Base-by-base conservation (phyloP, 768 basidiomycete genomes). In the Boletus bicolor region DNA sequence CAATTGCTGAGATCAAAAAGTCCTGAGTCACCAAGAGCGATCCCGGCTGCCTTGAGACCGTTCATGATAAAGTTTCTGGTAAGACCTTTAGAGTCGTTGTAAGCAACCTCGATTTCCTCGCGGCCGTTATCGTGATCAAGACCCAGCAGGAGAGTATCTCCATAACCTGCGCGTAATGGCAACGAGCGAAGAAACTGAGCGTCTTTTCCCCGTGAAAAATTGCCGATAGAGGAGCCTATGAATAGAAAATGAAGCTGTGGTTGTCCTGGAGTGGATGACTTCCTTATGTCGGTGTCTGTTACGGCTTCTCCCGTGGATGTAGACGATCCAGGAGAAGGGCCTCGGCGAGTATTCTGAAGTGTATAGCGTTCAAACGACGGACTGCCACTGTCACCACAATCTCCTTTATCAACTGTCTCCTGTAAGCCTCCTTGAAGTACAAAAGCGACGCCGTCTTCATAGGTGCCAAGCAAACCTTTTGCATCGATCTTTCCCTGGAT, bases 201-300 rank as follows among this genome's bases (percentile, higher is more conserved):
- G 9, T 87, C 89, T 24, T 81, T 87, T 5, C 76, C 75, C 12
- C 93, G 81, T 6, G 77, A 64, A 70, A 98, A 98, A 75, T 98
- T 98, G 7, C 95, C 97, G 7, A 98, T 68, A 0, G 92, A 91
- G 0, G 91, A 94, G 0, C 96, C 97, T 17, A 98, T 76, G 76
- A 97, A 98, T 57, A 98, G 76, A 51, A 98, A 75, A 65, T 97
- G 94, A 34, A 93, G 70, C 14, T 89, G 86, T 3, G 74, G 70
- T 44, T 75, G 69, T 21, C 78, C 82, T 41, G 79, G 81, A 1
- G 80, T 82, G 21, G 83, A 80, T 10, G 77, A 76, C 5, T 69
- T 66, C 4, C 44, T 55, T 11, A 17, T 35, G 12, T 49, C 43
- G 19, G 48, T 15, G n/a, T 56, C 57, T 21, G 49, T 26, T 11